Evolutionary conservation across 2,329 filamentous ascomycete species (phyloP).

Genomic region (Aspergillus brunneoviolaceus): DNA sequence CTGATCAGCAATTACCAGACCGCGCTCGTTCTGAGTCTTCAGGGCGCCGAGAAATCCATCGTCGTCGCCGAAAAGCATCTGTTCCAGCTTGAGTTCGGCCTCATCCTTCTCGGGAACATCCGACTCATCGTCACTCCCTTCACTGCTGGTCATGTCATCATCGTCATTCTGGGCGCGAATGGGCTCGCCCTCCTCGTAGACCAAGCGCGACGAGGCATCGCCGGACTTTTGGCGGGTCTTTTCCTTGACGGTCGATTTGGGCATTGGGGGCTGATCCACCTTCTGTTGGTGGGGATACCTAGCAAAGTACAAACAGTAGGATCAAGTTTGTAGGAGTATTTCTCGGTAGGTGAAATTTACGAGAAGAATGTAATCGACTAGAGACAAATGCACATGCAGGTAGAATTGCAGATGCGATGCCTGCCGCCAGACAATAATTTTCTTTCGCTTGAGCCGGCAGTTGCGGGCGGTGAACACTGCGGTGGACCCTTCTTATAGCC

Average conservation of each 20-base stretch:
- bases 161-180: slow-evolving; percentile 21
- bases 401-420: not conserved
- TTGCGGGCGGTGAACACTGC: slow-evolving; percentile 29
- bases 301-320: not conserved
- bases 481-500: slow-evolving; percentile 19
- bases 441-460: slow-evolving; percentile 29
- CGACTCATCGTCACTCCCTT: slow-evolving; percentile 23
- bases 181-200: slow-evolving; percentile 24
- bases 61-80: slow-evolving; percentile 82
- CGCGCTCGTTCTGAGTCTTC: slow-evolving; percentile 55
- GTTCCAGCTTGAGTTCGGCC: slow-evolving; percentile 81
- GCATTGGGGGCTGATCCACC: slow-evolving; percentile 22
- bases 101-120: slow-evolving; percentile 67
- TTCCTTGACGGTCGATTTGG: slow-evolving; percentile 28
- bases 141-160: slow-evolving; percentile 29
- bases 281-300: not conserved
- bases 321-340: not conserved
- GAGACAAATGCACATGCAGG: not conserved
- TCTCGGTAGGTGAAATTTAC: not conserved
- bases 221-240: slow-evolving; percentile 29
- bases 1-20: slow-evolving; percentile 38
- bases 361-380: not conserved
- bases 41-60: slow-evolving; percentile 77
- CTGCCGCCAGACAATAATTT: slow-evolving; percentile 31
- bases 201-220: slow-evolving; percentile 20